Evolutionary conservation across 31 red algal species (phyloP).

Genomic region (Bonnemaisonia californica): DNA sequence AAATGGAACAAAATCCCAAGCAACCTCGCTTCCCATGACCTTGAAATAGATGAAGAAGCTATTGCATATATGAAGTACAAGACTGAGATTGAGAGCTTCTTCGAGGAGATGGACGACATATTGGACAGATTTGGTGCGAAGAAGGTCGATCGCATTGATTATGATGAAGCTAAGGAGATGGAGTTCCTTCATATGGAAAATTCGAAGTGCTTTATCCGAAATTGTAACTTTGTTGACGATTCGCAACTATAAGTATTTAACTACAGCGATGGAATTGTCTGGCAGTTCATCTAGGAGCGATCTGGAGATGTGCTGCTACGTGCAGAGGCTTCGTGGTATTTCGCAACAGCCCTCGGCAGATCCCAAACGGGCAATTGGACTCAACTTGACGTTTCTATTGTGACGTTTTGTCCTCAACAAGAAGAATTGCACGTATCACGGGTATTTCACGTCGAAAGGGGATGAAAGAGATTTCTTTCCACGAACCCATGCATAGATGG

Average conservation of each 20-base stretch:
- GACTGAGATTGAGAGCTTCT: not conserved
- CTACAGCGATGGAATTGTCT: too few relatives aligned
- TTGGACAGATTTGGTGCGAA: not conserved
- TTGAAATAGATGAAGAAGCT: not conserved
- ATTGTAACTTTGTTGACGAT: not conserved
- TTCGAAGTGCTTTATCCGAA: not conserved
- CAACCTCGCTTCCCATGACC: not conserved
- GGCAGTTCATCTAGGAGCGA: too few relatives aligned
- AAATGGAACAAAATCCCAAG: not conserved
- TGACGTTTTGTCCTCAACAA: too few relatives aligned
- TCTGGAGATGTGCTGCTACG: too few relatives aligned
- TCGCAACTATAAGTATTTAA: not conserved
- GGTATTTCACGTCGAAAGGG: too few relatives aligned
- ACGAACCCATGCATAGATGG: too few relatives aligned
- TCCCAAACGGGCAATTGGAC: too few relatives aligned
- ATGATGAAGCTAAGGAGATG: not conserved
- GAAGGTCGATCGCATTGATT: not conserved
- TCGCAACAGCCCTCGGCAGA: too few relatives aligned
- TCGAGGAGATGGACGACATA: not conserved
- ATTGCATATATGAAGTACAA: not conserved
- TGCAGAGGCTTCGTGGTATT: too few relatives aligned
- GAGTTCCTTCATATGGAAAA: not conserved
- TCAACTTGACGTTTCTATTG: too few relatives aligned
- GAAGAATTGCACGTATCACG: too few relatives aligned
- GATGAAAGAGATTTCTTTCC: too few relatives aligned